These are phyloP conservation scores for Apophysomyces elegans DNA, from an alignment of 371 early-diverging fungal species.

Conservation along the genomic window DNA sequence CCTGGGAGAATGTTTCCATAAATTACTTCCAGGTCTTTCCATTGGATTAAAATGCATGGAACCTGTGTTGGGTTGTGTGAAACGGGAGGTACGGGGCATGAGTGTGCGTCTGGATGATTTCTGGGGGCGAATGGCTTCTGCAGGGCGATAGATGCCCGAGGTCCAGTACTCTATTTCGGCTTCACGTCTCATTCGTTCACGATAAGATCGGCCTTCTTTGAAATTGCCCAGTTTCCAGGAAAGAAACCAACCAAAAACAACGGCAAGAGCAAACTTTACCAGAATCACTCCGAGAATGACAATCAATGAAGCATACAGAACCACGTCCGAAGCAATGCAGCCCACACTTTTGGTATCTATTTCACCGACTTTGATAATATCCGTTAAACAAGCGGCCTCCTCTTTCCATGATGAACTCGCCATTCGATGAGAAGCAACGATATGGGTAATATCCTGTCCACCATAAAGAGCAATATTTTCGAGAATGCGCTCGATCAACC, in stretches of 20 bases:
- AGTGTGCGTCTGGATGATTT: conserved; percentile 31
- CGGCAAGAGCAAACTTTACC: conserved; percentile 72
- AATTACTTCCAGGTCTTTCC: conserved; percentile 29
- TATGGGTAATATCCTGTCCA: conserved; percentile 51
- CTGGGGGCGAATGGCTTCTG: conserved; percentile 37
- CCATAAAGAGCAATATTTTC: conserved; percentile 23
- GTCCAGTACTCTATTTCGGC: conserved; percentile 68
- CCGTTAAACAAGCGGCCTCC: conserved; percentile 64
- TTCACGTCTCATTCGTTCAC: conserved; percentile 59
- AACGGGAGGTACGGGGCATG: conserved; percentile 50
- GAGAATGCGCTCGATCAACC: conserved; percentile 38
- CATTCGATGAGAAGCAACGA: conserved; percentile 28
- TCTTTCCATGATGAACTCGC: conserved; percentile 28
- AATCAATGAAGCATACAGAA: conserved; percentile 56
- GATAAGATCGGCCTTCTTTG: conserved; percentile 49
- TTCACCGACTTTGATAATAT: conserved; percentile 74
- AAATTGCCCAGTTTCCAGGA: conserved; percentile 65
- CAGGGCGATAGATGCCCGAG: conserved; percentile 51
- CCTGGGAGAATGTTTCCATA: conserved; percentile 46
- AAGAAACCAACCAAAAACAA: conserved; percentile 79
- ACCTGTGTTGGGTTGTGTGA: conserved; percentile 48
- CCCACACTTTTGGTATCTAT: conserved; percentile 74
- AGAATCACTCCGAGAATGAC: conserved; percentile 65
- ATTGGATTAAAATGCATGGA: conserved; percentile 44
- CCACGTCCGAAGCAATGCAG: conserved; percentile 73